Evolutionary conservation across 164 flowering plant genomes (phyloP), one percentile per base, ranked within the genome.

Genomic region (Platanus orientalis): DNA sequence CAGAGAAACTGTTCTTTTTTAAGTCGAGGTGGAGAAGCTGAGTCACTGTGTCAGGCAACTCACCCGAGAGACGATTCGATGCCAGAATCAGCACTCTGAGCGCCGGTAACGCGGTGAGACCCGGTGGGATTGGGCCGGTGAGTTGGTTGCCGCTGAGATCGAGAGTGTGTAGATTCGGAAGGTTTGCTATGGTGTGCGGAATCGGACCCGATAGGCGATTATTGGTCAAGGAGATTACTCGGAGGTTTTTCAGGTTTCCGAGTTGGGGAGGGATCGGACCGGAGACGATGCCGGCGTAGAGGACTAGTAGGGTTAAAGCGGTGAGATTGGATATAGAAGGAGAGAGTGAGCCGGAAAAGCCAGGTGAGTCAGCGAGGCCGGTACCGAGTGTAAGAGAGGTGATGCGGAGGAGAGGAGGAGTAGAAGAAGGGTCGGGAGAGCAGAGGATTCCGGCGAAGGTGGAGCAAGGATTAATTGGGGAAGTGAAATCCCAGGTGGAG

Each of bases 61-160:
- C 54, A 28, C 86, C 86, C 16, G 78, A 57, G 45, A 89, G 60
- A 11, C 28, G 59, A 60, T 89, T 89, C 0, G 69, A 70, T 4
- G 82, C 67, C 17, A 86, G 68, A 12, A 86, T 71, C 17, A 86
- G 73, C 9, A 82, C 81, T 39, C 69, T 78, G 16, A 89, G 77
- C n/a, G 23, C 21, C 0, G 76, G 63, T 24, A 78, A 19, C 7
- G 0, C 16, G 1, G 78, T 20, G 6, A 88, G 67, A 6, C 58
- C 12, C 9, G 75, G 67, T 0, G 96, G 90, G 60, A 86, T 51
- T 7, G 68, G 9, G 0, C 92, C 90, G 28, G 72, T 53, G 68
- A 89, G 80, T n/a, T 52, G 75, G 72, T 86, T 89, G 79, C 67
- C 58, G 44, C 90, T 80, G 54, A 89, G 80, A 59, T 89, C 96